These are phyloP conservation scores for Cadophora sp. DNA, from an alignment of 2,329 filamentous ascomycete genomes.

Conservation along the genomic window DNA sequence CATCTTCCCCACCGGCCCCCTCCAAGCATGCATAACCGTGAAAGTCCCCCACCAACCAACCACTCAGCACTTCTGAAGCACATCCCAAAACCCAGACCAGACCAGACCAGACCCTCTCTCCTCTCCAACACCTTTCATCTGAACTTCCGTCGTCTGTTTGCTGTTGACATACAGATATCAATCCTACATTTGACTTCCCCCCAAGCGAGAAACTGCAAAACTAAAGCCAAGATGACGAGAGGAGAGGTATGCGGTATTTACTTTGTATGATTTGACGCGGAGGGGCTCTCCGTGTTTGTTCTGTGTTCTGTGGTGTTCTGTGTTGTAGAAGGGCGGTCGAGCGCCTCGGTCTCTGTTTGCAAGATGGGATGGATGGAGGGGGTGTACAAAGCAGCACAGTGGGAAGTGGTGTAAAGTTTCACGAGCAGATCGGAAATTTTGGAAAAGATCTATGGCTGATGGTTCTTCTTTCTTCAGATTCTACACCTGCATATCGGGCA, in stretches of 20 bases:
- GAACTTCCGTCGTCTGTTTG: not conserved
- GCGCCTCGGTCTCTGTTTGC: not conserved
- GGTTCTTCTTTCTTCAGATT: constrained; percentile 55
- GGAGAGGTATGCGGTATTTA: constrained; percentile 39
- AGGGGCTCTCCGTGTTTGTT: not conserved
- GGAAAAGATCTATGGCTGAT: constrained; percentile 4
- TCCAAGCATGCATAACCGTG: constrained; percentile 7
- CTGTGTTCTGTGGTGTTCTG: not conserved
- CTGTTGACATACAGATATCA: not conserved
- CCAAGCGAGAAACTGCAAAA: not conserved
- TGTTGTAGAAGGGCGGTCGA: not conserved
- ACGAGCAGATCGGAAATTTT: not conserved
- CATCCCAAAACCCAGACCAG: constrained; percentile 9
- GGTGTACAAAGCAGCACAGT: not conserved
- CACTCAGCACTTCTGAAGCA: constrained; percentile 11
- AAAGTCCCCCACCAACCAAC: constrained; percentile 13
- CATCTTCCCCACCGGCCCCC: not conserved
- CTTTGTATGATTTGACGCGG: not conserved
- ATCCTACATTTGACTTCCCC: not conserved
- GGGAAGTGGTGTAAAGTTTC: not conserved
- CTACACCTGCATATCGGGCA: constrained; percentile 73
- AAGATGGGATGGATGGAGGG: constrained; percentile 1
- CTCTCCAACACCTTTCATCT: constrained; percentile 5
- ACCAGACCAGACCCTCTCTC: constrained; percentile 4
- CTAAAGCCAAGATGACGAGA: constrained; percentile 38